These are phyloP conservation scores for Lanmaoa pseudosensibilis DNA, from an alignment of 768 basidiomycete genomes.

Conservation along the genomic window DNA sequence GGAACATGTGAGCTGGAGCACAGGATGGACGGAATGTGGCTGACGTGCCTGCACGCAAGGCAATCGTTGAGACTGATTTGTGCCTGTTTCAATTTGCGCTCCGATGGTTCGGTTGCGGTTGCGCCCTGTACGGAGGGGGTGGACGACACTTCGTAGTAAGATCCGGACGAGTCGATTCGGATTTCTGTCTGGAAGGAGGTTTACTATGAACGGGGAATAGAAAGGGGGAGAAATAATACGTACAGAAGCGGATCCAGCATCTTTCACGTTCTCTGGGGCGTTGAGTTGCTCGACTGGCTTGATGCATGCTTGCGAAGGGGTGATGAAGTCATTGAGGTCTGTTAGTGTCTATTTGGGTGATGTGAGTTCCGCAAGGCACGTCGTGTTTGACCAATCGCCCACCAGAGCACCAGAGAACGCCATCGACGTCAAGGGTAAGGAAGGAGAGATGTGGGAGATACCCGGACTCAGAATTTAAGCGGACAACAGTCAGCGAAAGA, in stretches of 20 bases:
- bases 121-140: conserved; percentile 23
- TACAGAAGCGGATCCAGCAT: conserved; percentile 46
- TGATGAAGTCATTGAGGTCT: conserved; percentile 96
- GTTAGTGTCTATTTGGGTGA: conserved; percentile 66
- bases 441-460: not conserved
- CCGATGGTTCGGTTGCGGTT: conserved; percentile 24
- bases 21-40: not conserved
- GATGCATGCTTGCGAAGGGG: conserved; percentile 95
- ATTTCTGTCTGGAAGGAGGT: conserved; percentile 75
- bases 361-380: conserved; percentile 6
- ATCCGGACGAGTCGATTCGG: conserved; percentile 76
- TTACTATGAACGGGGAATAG: conserved; percentile 4
- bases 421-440: conserved; percentile 46
- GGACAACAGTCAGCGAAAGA: not conserved
- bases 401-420: conserved; percentile 87
- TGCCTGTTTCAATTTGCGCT: conserved; percentile 81
- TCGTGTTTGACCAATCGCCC: conserved; percentile 24
- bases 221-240: conserved; percentile 10
- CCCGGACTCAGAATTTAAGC: not conserved
- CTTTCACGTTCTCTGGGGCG: conserved; percentile 39
- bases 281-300: conserved; percentile 78
- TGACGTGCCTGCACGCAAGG: conserved; percentile 88
- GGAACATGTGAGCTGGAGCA: conserved; percentile 12
- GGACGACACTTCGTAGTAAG: conserved; percentile 80
- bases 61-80: conserved; percentile 98